Evolutionary conservation across 306 rosid species (phyloP), one percentile per base, ranked within the genome.

Genomic region (Trifolium repens): DNA sequence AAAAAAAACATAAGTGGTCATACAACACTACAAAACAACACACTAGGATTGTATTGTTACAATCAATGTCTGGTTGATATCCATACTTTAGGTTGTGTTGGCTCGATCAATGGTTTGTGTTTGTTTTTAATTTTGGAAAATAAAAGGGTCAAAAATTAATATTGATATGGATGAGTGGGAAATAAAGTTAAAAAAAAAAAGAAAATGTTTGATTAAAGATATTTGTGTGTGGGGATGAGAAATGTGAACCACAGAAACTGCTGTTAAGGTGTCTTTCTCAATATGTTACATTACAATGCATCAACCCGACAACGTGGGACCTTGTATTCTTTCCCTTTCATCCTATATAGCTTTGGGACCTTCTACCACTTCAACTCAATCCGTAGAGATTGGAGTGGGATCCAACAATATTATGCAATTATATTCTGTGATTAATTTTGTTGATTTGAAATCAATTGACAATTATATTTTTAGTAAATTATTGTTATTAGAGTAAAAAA

Each of bases 271-370:
- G 93, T 80, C 92, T 84, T 76, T 78, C 70, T 78, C 84, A 46
- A 46, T 63, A 11, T 89, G 97, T 84, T 44, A 63, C 93, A 87
- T 80, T 75, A 85, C 61, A 81, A 87, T 87, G 89, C 62, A 32
- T 75, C 96, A 90, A 84, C 39, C 82, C 84, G 93, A 89, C 97
- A 89, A 4, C 6, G 40, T 67, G 90, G 96, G 91, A 62, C 97
- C 93, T 39, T 1, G 1, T 11, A 16, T 40, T 61, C 47, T 47
- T 32, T 67, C 13, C 67, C 70, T 17, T 62, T 59, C 52, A 72
- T 84, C 62, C 42, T 24, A 47, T 24, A 47, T 24, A 47, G 74
- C 72, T 64, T 74, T 57, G 79, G 90, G 84, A 76, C 79, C 86
- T 71, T 63, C 47, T 61, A 9, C 64, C 24, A 26, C 15, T 76